Evolutionary conservation across 1,284 basidiomycete species (phyloP).

Genomic region (Boletus semigastroideus): DNA sequence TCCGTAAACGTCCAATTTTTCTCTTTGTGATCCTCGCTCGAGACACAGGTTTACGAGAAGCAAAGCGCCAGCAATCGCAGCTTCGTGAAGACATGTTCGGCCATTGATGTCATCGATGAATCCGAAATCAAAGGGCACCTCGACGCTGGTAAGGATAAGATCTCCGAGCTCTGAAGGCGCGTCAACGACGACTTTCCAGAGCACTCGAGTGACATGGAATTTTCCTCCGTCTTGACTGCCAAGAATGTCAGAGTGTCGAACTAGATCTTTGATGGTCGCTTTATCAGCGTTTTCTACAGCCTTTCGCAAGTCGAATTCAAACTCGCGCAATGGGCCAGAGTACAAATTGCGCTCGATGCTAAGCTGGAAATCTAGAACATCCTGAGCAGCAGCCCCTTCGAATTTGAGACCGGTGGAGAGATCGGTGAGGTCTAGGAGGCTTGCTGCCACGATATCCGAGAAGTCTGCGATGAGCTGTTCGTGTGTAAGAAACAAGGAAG

Average conservation of each 20-base stretch:
- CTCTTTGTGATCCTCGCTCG: constrained; percentile 64
- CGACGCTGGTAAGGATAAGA: constrained; percentile 69
- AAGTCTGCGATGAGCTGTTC: constrained; percentile 86
- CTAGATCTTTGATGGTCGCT: constrained; percentile 64
- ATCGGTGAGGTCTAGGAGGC: constrained; percentile 90
- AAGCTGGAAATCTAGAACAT: constrained; percentile 72
- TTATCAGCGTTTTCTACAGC: constrained; percentile 65
- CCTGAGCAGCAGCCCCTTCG: constrained; percentile 58
- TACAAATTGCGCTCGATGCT: constrained; percentile 60
- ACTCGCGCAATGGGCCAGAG: constrained; percentile 77
- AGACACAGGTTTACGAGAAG: constrained; percentile 86
- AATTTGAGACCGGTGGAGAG: constrained; percentile 73
- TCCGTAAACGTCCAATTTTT: constrained; percentile 84
- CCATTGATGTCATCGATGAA: constrained; percentile 98
- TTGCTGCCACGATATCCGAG: constrained; percentile 92
- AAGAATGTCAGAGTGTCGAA: constrained; percentile 70
- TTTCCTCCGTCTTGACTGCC: constrained; percentile 57
- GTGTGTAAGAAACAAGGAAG: constrained; percentile 11
- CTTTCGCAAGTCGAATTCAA: constrained; percentile 83
- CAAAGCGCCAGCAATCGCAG: constrained; percentile 81
- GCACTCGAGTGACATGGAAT: constrained; percentile 76
- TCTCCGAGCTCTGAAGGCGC: constrained; percentile 73
- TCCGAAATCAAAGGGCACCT: constrained; percentile 78
- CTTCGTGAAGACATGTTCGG: constrained; percentile 93
- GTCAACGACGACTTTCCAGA: constrained; percentile 89